Evolutionary conservation across 352 stramenopile species (phyloP).

Genomic region (Phytopythium vexans): DNA sequence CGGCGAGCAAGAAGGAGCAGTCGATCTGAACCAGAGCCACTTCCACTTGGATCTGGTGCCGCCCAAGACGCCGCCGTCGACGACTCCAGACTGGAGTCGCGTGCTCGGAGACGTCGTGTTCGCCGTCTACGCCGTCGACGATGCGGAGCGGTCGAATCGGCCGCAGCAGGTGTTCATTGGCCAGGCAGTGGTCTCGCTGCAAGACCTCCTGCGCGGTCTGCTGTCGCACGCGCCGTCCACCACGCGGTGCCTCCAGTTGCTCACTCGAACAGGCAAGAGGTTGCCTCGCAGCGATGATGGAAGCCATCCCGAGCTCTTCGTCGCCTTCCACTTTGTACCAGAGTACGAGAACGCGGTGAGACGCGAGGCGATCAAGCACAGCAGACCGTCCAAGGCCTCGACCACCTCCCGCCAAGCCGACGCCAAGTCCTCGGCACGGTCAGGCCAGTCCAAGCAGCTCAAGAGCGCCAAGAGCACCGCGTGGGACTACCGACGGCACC

Average conservation of each 20-base stretch:
- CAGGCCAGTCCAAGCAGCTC: no score
- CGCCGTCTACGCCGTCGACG: slow-evolving; percentile 38
- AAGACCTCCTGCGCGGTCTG: slow-evolving; percentile 29
- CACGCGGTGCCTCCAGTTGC: slow-evolving; percentile 28
- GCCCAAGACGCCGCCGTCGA: slow-evolving; percentile 11
- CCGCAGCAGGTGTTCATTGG: slow-evolving; percentile 44
- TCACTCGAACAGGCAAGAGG: slow-evolving; percentile 31
- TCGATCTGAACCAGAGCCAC: slow-evolving; percentile 2
- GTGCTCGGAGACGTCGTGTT: slow-evolving; percentile 62
- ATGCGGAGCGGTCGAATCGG: neutral
- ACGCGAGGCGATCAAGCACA: neutral
- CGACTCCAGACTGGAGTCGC: slow-evolving; percentile 36
- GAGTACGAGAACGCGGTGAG: slow-evolving; percentile 22
- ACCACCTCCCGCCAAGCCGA: neutral
- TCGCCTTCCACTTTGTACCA: slow-evolving; percentile 42
- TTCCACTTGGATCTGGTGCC: slow-evolving; percentile 56
- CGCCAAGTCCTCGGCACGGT: neutral
- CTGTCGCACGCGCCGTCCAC: slow-evolving; percentile 19
- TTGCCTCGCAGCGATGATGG: slow-evolving; percentile 10
- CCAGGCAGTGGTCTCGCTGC: slow-evolving; percentile 42
- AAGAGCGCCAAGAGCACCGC: no score
- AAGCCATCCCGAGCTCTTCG: slow-evolving; percentile 20
- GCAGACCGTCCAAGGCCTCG: neutral
- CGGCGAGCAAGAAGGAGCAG: neutral
- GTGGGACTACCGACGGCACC: no score